Evolutionary conservation across 192 early-diverging fungal genomes (phyloP), one percentile per base, ranked within the genome.

Genomic region (Gonapodya sp.): DNA sequence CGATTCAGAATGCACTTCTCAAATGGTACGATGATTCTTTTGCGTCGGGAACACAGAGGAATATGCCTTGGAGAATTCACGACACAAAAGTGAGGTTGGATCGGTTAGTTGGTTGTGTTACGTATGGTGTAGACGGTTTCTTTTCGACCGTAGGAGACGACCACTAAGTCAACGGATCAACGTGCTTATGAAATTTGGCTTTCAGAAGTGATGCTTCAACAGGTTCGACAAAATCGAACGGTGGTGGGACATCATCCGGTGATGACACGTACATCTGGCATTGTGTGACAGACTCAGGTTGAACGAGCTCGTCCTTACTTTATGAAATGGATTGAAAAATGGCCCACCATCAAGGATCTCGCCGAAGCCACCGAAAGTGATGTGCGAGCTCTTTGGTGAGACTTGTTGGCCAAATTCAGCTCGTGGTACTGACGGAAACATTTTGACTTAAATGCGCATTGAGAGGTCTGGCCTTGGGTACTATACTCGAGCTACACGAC

Each of bases 141-240:
- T 16, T 64, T 16, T 64, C 24, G 8, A 24, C 46, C 8, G 8
- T 24, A 77, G 75, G 75, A 77, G 31, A 77, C 75, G 31, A 16
- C 75, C 30, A 34, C 18, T 2, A 77, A 77, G 34, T 77, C 75
- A 32, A 18, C 2, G 31, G 35, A 18, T 35, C 35, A 73, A 34
- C 79, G 78, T 14, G 74, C 79, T 18, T 80, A 83, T 18, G 34
- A 31, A 82, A 92, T 94, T 0, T 95, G 94, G 94, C 89, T 95
- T 0, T 88, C 86, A n/a, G 94, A 95, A 84, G 91, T 95, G 35
- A 95, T 95, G 94, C 83, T 92, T n/a, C 94, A 95, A 81, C 94
- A n/a, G n/a, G n/a, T n/a, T n/a, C n/a, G n/a, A n/a, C n/a, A n/a
- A n/a, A 91, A 83, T 80, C 83, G 74, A 1, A 34, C 14, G 16